Evolutionary conservation across 345 rosid genomes (phyloP).

Genomic region (Populus alba): DNA sequence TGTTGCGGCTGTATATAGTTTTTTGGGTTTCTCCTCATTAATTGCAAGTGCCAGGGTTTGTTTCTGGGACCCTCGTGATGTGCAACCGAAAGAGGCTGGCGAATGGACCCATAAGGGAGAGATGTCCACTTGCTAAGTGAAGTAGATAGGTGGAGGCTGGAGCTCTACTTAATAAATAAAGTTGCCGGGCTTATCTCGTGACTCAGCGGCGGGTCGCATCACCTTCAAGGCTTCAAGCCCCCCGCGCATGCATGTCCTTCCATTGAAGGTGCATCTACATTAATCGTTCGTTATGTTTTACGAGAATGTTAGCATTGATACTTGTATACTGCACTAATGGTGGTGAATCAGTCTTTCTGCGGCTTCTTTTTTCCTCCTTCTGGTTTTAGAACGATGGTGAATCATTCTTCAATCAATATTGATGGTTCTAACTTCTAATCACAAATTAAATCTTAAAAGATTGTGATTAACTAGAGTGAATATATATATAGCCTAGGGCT

Average conservation of each 20-base stretch:
- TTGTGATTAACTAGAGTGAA: too few relatives aligned
- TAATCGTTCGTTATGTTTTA: background rate
- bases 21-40: too few relatives aligned
- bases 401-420: too few relatives aligned
- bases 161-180: background rate
- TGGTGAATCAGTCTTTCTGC: too few relatives aligned
- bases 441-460: too few relatives aligned
- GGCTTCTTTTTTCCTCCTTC: too few relatives aligned
- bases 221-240: background rate
- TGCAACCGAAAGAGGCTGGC: constrained; percentile 23
- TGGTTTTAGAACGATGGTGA: too few relatives aligned
- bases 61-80: constrained; percentile 29
- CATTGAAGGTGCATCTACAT: too few relatives aligned
- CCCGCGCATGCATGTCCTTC: background rate
- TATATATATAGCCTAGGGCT: background rate
- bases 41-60: background rate
- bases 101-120: constrained; percentile 9
- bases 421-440: too few relatives aligned
- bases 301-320: background rate
- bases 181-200: constrained; percentile 32
- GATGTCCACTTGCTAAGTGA: background rate
- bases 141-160: background rate
- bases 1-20: too few relatives aligned
- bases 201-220: constrained; percentile 24
- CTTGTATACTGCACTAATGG: background rate